Percentiles rank a stretch among this genome's conserved stretches.
phyloP scores from a whole-genome alignment of 78 protist genomes.

The Dictyostelium discoideum region DNA sequence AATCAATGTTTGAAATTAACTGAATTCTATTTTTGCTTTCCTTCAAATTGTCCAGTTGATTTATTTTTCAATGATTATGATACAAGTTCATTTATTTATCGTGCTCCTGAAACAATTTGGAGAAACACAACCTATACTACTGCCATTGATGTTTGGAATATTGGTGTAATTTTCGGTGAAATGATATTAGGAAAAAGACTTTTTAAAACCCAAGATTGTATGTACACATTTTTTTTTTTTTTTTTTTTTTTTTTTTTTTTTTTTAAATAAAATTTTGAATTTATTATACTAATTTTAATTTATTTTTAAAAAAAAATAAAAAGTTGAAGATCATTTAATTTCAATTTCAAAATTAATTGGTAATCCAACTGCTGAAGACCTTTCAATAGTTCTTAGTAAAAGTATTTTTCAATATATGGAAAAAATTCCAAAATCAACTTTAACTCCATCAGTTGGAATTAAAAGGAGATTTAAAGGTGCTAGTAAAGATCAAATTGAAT shows the following conservation, averaged over 20 bases:
- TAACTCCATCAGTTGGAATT: background rate
- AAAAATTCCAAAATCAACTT: background rate
- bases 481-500: background rate
- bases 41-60: background rate
- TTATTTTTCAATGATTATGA: background rate
- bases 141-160: background rate
- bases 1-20: background rate
- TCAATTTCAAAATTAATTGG: background rate
- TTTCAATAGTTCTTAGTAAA: background rate
- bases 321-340: background rate
- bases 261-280: no score
- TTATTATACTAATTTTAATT: background rate
- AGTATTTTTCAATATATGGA: background rate
- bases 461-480: background rate
- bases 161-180: background rate
- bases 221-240: background rate
- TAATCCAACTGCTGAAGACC: background rate
- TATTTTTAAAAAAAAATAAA: background rate
- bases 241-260: background rate
- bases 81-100: background rate
- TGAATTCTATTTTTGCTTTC: background rate
- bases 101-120: background rate
- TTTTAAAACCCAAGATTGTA: background rate
- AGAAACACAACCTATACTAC: background rate
- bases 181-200: background rate